Base-by-base conservation (phyloP, 1,284 basidiomycete genomes). In the Cutaneotrichosporon sp. region DNA sequence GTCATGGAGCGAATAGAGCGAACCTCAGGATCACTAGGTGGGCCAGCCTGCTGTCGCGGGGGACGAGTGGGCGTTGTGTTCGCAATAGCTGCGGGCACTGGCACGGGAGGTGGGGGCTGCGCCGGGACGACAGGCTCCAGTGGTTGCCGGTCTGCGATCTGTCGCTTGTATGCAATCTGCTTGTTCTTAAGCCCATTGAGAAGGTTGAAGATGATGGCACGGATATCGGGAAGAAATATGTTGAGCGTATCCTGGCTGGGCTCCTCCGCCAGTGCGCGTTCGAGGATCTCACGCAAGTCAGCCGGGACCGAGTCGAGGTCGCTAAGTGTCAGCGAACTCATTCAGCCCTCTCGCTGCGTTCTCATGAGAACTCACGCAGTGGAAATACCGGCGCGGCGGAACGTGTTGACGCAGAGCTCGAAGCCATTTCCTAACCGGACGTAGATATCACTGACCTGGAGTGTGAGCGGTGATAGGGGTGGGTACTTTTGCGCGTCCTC, bases 341-440 rank as follows among this genome's bases (percentile, higher is more conserved):
- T n/a, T n/a, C n/a, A n/a, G n/a, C n/a, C n/a, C n/a, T n/a, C n/a
- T n/a, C n/a, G 38, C 22, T 12, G 12, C 2, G 24, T 4, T 55
- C 41, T 55, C 39, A 14, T 16, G 27, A 17, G 24, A 29, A 35
- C 88, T 76, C 73, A 94, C 92, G 80, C 80, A 86, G 97, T 97
- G 59, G 88, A 84, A 62, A 98, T 96, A 49, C 86, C 85, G 61
- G 86, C 91, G 20, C 82, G 79, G 10, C 82, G 81, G 72, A 98
- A 98, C 1, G 93, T 90, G 48, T 85, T 81, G 33, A 93, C 89
- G 24, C 92, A 92, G 17, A 85, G 83, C 71, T 97, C 97, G 79
- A 98, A 97, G 68, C 97, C 93, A 74, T 98, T 97, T 19, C 94
- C 94, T 17, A 98, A 80, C 43, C 86, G 83, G 49, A 98, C 96